These are phyloP conservation scores for Penicillium sp. DNA, from an alignment of 2,329 filamentous ascomycete species.

Conservation along the genomic window DNA sequence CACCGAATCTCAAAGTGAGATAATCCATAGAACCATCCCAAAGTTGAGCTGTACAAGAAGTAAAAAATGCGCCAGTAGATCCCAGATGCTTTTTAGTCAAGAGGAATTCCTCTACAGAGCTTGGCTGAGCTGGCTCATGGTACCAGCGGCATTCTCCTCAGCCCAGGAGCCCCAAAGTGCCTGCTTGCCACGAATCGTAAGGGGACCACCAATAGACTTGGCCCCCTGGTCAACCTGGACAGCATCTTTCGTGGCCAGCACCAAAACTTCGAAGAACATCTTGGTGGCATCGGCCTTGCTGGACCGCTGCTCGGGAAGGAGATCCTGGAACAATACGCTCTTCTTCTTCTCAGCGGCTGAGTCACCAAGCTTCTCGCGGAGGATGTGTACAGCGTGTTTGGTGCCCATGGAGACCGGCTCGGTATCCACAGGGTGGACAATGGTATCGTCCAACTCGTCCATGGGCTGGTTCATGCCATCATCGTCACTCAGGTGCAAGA, in stretches of 20 bases:
- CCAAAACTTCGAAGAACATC: slow-evolving; percentile 98
- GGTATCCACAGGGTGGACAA: slow-evolving; percentile 76
- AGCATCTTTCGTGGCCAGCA: slow-evolving; percentile 95
- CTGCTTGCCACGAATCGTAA: slow-evolving; percentile 84
- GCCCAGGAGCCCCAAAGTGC: slow-evolving; percentile 98
- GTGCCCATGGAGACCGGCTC: slow-evolving; percentile 88
- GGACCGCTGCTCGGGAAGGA: slow-evolving; percentile 78
- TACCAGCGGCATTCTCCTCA: slow-evolving; percentile 60
- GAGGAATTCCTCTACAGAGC: slow-evolving; percentile 21
- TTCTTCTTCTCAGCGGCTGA: slow-evolving; percentile 68
- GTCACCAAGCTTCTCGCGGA: slow-evolving; percentile 79
- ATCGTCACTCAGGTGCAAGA: slow-evolving; percentile 48
- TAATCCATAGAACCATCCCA: slow-evolving; percentile 21
- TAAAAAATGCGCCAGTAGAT: slow-evolving; percentile 20
- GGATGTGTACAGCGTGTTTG: slow-evolving; percentile 90
- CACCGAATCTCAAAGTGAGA: slow-evolving; percentile 23
- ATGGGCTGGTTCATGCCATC: slow-evolving; percentile 47
- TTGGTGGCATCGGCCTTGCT: slow-evolving; percentile 91
- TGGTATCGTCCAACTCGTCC: slow-evolving; percentile 76
- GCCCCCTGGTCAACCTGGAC: slow-evolving; percentile 90
- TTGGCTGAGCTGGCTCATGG: slow-evolving; percentile 37
- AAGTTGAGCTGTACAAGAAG: slow-evolving; percentile 28
- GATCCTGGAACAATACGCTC: slow-evolving; percentile 83
- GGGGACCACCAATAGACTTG: slow-evolving; percentile 69
- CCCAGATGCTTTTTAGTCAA: slow-evolving; percentile 11